These are phyloP conservation scores for Cadophora gregata DNA, from an alignment of 2,329 filamentous ascomycete genomes.

Conservation along the genomic window DNA sequence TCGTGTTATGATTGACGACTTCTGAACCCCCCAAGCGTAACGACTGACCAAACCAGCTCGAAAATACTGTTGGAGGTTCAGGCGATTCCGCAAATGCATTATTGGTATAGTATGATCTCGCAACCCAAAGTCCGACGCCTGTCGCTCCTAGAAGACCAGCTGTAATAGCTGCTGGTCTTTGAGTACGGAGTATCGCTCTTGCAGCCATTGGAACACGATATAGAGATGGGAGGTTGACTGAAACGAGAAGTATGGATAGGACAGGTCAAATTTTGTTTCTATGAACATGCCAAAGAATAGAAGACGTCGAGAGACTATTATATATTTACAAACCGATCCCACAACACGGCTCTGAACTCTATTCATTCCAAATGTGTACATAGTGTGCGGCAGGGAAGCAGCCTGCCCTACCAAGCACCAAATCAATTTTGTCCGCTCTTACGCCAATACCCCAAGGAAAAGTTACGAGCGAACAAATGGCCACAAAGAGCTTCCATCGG, in stretches of 20 bases:
- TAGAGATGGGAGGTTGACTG: neutral
- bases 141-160: slow-evolving; percentile 10
- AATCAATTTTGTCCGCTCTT: too few species aligned
- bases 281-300: neutral
- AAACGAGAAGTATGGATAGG: neutral
- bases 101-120: slow-evolving; percentile 18
- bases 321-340: neutral
- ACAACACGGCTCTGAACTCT: neutral
- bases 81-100: slow-evolving; percentile 19
- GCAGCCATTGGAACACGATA: neutral
- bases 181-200: slow-evolving; percentile 1
- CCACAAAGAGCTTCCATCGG: neutral
- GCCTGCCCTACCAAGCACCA: too few species aligned
- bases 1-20: slow-evolving; percentile 63
- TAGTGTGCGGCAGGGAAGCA: neutral
- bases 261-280: neutral
- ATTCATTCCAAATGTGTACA: neutral
- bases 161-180: slow-evolving; percentile 2
- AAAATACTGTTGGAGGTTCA: slow-evolving; percentile 20
- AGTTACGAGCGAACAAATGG: neutral
- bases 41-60: slow-evolving; percentile 22
- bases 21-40: slow-evolving; percentile 55
- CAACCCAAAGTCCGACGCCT: slow-evolving; percentile 16
- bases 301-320: neutral
- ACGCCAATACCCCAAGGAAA: neutral